Evolutionary conservation across 352 stramenopile genomes (phyloP), one percentile per base, ranked within the genome.

Genomic region (Phytophthora cactorum): DNA sequence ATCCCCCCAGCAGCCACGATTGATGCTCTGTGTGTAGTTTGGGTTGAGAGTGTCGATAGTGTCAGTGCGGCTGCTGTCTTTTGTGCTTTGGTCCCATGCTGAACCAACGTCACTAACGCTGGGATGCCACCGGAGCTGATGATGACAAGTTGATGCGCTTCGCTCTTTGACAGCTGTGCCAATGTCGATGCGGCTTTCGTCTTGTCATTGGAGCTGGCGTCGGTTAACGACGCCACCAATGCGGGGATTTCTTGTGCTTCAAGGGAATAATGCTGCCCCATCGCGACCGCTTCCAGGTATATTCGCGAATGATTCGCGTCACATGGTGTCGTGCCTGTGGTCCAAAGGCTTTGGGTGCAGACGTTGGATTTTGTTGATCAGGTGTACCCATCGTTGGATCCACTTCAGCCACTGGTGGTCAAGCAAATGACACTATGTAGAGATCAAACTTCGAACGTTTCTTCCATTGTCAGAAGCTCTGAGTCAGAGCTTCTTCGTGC

Each of bases 1-100:
- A 68, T 62, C 8, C 51, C 64, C 15, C 51, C 51, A 38, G 29
- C 27, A 39, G 22, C 22, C 2, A 11, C 27, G 28, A 72, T 68
- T 28, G 27, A 7, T 5, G 38, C 6, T 59, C 43, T 45, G 29
- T 54, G 58, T 3, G 27, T 12, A 34, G 14, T 39, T 11, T 55
- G 63, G 2, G n/a, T 34, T 0, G 64, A 68, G 3, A 72, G 39
- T 36, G 31, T 66, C 51, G 44, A 59, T n/a, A 72, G 22, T 27
- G 31, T 59, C 25, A 52, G 38, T 17, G 64, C 22, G n/a, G 51
- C 58, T 29, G 46, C 41, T 6, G 50, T 59, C 32, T 68, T 62
- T 15, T 72, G 64, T 0, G 7, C 6, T 45, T 67, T 56, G 2
- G 34, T 50, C 17, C 64, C 64, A 8, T 28, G 14, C 5, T 45